A percentile compares a stretch with the other conserved stretches of the same genome.
phyloP scores from a whole-genome alignment of 2,329 filamentous ascomycete species.

The Catunica adiposa region DNA sequence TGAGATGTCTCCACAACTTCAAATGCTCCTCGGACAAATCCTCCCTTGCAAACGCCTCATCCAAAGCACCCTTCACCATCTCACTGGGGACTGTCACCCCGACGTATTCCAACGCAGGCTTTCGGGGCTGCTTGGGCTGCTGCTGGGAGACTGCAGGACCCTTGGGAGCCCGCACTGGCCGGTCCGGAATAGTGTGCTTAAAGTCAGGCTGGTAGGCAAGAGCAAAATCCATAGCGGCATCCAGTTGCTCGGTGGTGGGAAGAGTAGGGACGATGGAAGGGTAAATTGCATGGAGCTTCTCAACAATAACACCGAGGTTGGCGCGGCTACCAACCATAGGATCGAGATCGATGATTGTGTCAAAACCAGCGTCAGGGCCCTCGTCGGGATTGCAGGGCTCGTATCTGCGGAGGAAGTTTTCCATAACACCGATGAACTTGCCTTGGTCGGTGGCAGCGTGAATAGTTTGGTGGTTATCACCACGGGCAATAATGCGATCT shows the following conservation, averaged over 20 bases:
- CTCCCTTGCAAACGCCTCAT: constrained; percentile 48
- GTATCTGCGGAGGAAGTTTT: constrained; percentile 77
- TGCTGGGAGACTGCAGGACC: constrained; percentile 21
- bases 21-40: constrained; percentile 24
- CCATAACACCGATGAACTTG: constrained; percentile 84
- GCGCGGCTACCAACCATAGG: constrained; percentile 58
- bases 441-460: constrained; percentile 57
- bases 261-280: constrained; percentile 58
- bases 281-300: constrained; percentile 55
- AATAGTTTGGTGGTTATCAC: constrained; percentile 96
- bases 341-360: constrained; percentile 71
- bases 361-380: constrained; percentile 67
- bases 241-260: constrained; percentile 57
- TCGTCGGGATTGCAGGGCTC: constrained; percentile 53
- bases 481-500: constrained; percentile 63
- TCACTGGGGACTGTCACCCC: constrained; percentile 30
- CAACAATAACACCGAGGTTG: constrained; percentile 70
- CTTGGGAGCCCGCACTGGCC: constrained; percentile 23
- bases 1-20: constrained; percentile 56
- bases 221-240: constrained; percentile 60
- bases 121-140: constrained; percentile 23
- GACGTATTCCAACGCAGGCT: constrained; percentile 40
- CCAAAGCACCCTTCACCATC: constrained; percentile 38
- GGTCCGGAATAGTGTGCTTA: constrained; percentile 55
- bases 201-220: constrained; percentile 61